Evolutionary conservation across 1,284 basidiomycete species (phyloP), one percentile per base, ranked within the genome.

Genomic region (Meira nashicola): DNA sequence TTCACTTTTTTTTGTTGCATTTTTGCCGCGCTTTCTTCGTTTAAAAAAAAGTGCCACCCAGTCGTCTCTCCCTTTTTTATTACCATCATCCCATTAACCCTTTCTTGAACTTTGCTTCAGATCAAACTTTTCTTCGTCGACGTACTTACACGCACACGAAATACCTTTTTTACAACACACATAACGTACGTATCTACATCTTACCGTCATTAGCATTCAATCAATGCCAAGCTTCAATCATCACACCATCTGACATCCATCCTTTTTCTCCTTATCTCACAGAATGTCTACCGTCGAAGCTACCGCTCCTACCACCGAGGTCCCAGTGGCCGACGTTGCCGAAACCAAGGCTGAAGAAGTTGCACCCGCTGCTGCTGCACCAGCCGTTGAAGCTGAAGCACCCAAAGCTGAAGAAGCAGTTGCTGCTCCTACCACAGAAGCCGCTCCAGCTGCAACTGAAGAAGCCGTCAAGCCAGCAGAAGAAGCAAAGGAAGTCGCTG

Each of bases 201-300:
- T 5, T 43, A 15, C 40, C 4, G 6, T 43, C 40, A 15, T 10
- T 15, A 43, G 28, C 28, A 33, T 33, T 33, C 28, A 33, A n/a
- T 40, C 39, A 40, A 40, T 11, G 39, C 10, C n/a, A 40, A 40
- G 39, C 39, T 11, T 10, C 39, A 40, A 15, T 43, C n/a, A 43
- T 43, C 41, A 43, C n/a, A 43, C 41, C 3, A 43, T 8, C 28
- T 33, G 28, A 33, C 28, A 33, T 33, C 28, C 28, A 4, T 33
- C 28, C 28, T 4, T 33, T 8, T 48, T 48, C 6, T 9, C 21
- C 23, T 48, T 23, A 8, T 21, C 17, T 10, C 12, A 52, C 63
- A 54, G 48, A 55, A 69, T 67, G 67, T 69, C 67, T 54, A 59
- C 67, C 55, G 60, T 61, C 61, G 63, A 59, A 43, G 55, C 62